A percentile compares a stretch with the other conserved stretches of the same genome.
These are phyloP conservation scores for Oryza rufipogon DNA, from an alignment of 176 grass and related monocot genomes.

Conservation along the genomic window DNA sequence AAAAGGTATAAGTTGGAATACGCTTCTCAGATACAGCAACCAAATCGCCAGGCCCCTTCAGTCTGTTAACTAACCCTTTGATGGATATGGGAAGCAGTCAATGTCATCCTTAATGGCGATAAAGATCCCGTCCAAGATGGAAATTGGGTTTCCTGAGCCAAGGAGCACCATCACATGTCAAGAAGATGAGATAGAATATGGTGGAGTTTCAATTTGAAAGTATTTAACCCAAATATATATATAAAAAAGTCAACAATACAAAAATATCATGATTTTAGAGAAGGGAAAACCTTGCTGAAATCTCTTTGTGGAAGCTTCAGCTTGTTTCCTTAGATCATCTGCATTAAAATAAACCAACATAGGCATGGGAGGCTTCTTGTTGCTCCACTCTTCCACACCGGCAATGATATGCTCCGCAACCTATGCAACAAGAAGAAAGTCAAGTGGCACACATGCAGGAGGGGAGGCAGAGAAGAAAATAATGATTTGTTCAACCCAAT, in stretches of 20 bases:
- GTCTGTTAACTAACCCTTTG: constrained; percentile 58
- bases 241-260: neutral
- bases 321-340: constrained; percentile 79
- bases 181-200: neutral
- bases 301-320: constrained; percentile 78
- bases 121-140: constrained; percentile 84
- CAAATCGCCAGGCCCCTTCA: constrained; percentile 22
- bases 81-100: constrained; percentile 90
- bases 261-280: neutral
- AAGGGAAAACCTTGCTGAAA: constrained; percentile 60
- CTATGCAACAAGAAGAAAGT: constrained; percentile 44
- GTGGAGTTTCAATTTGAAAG: neutral
- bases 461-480: neutral
- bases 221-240: neutral
- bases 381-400: constrained; percentile 73
- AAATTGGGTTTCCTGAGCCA: constrained; percentile 68
- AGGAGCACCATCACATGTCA: constrained; percentile 17
- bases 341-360: constrained; percentile 76
- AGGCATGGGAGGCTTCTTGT: constrained; percentile 68
- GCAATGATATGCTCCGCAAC: constrained; percentile 78
- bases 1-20: constrained; percentile 8
- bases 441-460: constrained; percentile 4
- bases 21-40: neutral
- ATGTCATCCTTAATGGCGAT: constrained; percentile 95
- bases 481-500: neutral